Percentiles rank a stretch among this genome's conserved stretches.
Conservation (phyloP, 2,329 filamentous ascomycete genomes). For the Botrytis pseudocinerea region DNA sequence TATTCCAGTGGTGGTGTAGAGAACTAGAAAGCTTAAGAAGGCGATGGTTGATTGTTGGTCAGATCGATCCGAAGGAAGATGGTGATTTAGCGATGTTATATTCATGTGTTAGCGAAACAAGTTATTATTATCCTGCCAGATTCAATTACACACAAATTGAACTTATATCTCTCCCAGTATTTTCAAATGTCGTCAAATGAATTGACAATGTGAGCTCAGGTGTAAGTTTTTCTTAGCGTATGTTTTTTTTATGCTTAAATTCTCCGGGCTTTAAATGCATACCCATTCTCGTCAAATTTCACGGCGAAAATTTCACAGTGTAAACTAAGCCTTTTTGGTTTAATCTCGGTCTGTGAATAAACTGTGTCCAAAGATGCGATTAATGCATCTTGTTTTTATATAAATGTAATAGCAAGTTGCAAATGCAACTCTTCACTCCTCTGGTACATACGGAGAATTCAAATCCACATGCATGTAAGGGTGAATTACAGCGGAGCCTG, state of each 20-base stretch:
- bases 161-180: not conserved
- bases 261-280: not conserved
- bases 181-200: not conserved
- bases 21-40: not conserved
- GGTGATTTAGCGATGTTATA: not conserved
- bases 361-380: too few relatives aligned
- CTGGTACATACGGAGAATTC: too few relatives aligned
- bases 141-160: not conserved
- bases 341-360: not conserved
- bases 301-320: fast-evolving
- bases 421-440: too few relatives aligned
- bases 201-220: not conserved
- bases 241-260: not conserved
- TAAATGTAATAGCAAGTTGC: too few relatives aligned
- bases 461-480: too few relatives aligned
- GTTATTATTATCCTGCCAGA: not conserved
- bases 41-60: not conserved
- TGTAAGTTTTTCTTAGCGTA: fast-evolving
- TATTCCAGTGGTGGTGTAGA: constrained; percentile 3
- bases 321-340: not conserved
- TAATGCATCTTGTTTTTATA: too few relatives aligned
- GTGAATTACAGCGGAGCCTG: too few relatives aligned
- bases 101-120: not conserved
- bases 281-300: not conserved
- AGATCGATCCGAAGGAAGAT: not conserved